Conservation (phyloP, 2,329 filamentous ascomycete genomes). For the Ophiognomonia clavigignenti-juglandacearum region DNA sequence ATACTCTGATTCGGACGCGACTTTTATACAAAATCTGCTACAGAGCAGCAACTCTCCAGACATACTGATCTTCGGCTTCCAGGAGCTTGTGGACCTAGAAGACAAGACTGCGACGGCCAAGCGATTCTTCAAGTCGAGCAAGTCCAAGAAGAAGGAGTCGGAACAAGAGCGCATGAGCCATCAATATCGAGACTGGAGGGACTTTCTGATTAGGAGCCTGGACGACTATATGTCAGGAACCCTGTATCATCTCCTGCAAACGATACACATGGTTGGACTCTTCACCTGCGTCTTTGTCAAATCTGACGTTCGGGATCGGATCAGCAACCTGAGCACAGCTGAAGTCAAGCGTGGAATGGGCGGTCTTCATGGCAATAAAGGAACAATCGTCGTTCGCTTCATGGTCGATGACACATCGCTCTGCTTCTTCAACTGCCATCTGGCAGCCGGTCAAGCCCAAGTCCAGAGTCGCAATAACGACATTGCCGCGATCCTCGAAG, state of each 20-base stretch:
- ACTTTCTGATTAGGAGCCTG: constrained; percentile 76
- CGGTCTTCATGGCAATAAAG: constrained; percentile 93
- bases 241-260: constrained; percentile 81
- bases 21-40: constrained; percentile 78
- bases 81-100: constrained; percentile 96
- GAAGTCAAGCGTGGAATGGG: constrained; percentile 97
- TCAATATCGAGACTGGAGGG: constrained; percentile 94
- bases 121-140: constrained; percentile 82
- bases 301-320: constrained; percentile 67
- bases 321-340: constrained; percentile 70
- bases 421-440: constrained; percentile 95
- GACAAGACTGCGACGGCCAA: constrained; percentile 98
- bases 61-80: constrained; percentile 92
- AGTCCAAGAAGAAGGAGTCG: constrained; percentile 81
- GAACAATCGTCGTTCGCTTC: constrained; percentile 87
- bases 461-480: constrained; percentile 91
- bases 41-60: constrained; percentile 75
- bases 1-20: constrained; percentile 62
- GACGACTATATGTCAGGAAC: constrained; percentile 79
- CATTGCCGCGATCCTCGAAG: constrained; percentile 82
- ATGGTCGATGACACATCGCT: constrained; percentile 88
- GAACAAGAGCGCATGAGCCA: constrained; percentile 92
- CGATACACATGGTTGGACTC: constrained; percentile 83
- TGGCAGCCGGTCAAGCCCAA: constrained; percentile 88
- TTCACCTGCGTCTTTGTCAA: constrained; percentile 97